A percentile compares a stretch with the other conserved stretches of the same genome.
Conservation (phyloP, 2,329 filamentous ascomycete genomes). For the Phaeosphaeriaceae sp. region DNA sequence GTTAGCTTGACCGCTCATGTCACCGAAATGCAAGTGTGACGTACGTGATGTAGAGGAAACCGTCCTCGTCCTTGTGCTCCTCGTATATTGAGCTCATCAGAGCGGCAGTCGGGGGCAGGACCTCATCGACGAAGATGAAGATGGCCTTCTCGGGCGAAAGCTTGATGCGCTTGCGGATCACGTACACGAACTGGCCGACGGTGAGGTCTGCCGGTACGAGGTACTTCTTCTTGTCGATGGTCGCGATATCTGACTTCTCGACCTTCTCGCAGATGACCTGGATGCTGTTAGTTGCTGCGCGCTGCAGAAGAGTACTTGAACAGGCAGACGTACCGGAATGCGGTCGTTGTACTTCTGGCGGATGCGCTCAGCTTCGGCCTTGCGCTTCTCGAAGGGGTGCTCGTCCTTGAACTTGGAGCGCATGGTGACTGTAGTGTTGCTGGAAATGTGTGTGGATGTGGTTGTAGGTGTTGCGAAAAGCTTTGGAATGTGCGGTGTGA, state of each 20-base stretch:
- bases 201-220: slow-evolving; percentile 96
- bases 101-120: slow-evolving; percentile 92
- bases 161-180: slow-evolving; percentile 99
- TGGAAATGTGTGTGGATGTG: slow-evolving; percentile 19
- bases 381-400: slow-evolving; percentile 99
- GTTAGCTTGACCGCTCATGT: slow-evolving; percentile 26
- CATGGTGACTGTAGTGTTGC: slow-evolving; percentile 62
- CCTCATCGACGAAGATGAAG: slow-evolving; percentile 99
- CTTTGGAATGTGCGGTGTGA: slow-evolving; percentile 15
- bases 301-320: not conserved
- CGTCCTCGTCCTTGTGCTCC: slow-evolving; percentile 90
- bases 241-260: slow-evolving; percentile 98
- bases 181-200: slow-evolving; percentile 99
- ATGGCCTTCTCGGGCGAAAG: slow-evolving; percentile 99
- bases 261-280: slow-evolving; percentile 99
- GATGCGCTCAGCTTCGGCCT: slow-evolving; percentile 99
- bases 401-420: slow-evolving; percentile 99
- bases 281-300: slow-evolving; percentile 30
- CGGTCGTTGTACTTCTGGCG: slow-evolving; percentile 98
- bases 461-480: slow-evolving; percentile 5
- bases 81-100: slow-evolving; percentile 99
- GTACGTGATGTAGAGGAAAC: slow-evolving; percentile 97
- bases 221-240: slow-evolving; percentile 99
- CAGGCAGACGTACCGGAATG: slow-evolving; percentile 79
- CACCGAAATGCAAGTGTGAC: slow-evolving; percentile 37